Conservation (phyloP, 352 stramenopile genomes). For the Phytopythium helicoides region DNA sequence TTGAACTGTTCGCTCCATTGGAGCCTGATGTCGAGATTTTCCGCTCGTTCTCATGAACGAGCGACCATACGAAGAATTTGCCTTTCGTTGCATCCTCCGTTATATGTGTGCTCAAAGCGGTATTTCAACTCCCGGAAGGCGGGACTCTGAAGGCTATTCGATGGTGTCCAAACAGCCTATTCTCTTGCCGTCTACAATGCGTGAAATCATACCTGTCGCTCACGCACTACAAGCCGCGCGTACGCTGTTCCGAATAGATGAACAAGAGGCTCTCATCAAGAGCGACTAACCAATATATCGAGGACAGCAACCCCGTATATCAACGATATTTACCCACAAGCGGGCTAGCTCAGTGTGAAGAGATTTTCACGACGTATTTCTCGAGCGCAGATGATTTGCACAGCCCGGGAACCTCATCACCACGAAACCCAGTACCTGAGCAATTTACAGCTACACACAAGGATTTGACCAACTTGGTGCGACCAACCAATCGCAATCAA, state of each 20-base stretch:
- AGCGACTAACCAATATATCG: constrained; percentile 39
- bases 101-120: constrained; percentile 20
- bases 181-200: constrained; percentile 49
- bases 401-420: constrained; percentile 2
- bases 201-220: constrained; percentile 47
- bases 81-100: constrained; percentile 61
- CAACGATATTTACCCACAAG: constrained; percentile 44
- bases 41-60: constrained; percentile 49
- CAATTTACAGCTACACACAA: constrained; percentile 10
- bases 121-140: too few species aligned
- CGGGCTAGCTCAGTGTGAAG: constrained; percentile 48
- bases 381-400: constrained; percentile 13
- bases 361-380: constrained; percentile 44
- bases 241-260: constrained; percentile 48
- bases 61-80: constrained; percentile 48
- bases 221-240: constrained; percentile 43
- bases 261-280: constrained; percentile 31
- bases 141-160: too few species aligned
- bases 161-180: constrained; percentile 30
- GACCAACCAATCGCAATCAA: constrained; percentile 53
- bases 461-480: constrained; percentile 16
- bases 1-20: constrained; percentile 35
- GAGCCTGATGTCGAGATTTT: constrained; percentile 64
- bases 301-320: constrained; percentile 60
- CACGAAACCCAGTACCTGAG: neutral